Evolutionary conservation across 768 basidiomycete species (phyloP).

Genomic region (Scleroderma citrinum): DNA sequence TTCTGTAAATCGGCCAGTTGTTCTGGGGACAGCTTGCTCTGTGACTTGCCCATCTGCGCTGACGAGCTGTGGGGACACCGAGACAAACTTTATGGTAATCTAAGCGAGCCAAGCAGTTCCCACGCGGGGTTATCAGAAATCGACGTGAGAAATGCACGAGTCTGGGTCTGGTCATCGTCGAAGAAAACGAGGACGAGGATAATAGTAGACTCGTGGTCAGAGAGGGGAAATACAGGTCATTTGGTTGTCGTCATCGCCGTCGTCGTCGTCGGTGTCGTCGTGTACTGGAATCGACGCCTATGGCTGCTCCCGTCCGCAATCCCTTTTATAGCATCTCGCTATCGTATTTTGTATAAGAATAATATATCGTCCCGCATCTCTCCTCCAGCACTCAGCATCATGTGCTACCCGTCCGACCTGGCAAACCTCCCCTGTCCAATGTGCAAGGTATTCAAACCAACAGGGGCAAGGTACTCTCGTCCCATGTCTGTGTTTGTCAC

Average conservation of each 20-base stretch:
- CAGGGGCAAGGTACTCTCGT: conserved; percentile 42
- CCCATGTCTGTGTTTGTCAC: conserved; percentile 9
- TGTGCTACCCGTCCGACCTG: conserved; percentile 74
- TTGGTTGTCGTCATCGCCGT: conserved; percentile 7
- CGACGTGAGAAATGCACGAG: background rate
- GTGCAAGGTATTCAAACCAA: conserved; percentile 77
- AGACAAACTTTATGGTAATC: no score
- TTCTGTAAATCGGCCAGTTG: conserved; percentile 94
- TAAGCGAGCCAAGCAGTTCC: background rate
- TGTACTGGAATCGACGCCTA: no score
- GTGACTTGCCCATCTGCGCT: conserved; percentile 89
- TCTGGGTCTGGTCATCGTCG: background rate
- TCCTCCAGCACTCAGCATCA: conserved; percentile 28
- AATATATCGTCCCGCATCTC: conserved; percentile 13
- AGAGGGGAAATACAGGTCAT: background rate
- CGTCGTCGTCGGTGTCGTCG: conserved; percentile 5
- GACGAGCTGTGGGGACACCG: conserved; percentile 13
- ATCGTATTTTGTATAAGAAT: conserved; percentile 25
- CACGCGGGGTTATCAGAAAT: conserved; percentile 6
- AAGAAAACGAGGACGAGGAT: background rate
- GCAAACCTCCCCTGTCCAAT: conserved; percentile 67
- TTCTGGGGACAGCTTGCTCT: conserved; percentile 91
- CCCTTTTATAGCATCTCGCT: conserved; percentile 28
- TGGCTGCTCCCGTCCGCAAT: conserved; percentile 33
- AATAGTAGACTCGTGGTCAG: background rate